Evolutionary conservation across 2,329 filamentous ascomycete genomes (phyloP).

Genomic region (Dothistroma septosporum): DNA sequence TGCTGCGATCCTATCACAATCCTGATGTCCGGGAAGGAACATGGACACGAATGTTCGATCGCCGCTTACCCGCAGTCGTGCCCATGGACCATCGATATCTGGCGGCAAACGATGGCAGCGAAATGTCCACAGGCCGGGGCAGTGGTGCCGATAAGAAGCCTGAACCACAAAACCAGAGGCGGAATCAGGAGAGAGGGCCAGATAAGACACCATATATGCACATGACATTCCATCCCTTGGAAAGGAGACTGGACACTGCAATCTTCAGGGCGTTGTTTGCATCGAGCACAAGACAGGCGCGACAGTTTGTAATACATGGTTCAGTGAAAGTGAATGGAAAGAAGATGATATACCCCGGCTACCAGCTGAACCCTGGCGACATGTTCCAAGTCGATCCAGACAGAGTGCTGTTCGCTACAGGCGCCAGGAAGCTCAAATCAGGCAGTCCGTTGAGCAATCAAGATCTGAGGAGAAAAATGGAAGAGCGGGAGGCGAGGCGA

Average conservation of each 20-base stretch:
- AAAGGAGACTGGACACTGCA: slow-evolving; percentile 88
- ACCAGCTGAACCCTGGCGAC: slow-evolving; percentile 92
- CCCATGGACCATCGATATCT: slow-evolving; percentile 80
- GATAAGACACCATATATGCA: slow-evolving; percentile 81
- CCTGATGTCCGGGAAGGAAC: slow-evolving; percentile 89
- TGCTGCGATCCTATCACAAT: slow-evolving; percentile 84
- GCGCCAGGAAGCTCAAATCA: slow-evolving; percentile 50
- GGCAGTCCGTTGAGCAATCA: slow-evolving; percentile 27
- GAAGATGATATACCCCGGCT: slow-evolving; percentile 91
- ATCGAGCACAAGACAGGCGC: slow-evolving; percentile 84
- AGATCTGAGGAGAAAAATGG: slow-evolving; percentile 15
- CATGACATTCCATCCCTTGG: slow-evolving; percentile 89
- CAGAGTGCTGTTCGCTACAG: slow-evolving; percentile 82
- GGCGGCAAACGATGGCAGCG: slow-evolving; percentile 74
- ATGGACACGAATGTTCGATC: slow-evolving; percentile 90
- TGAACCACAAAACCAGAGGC: slow-evolving; percentile 2
- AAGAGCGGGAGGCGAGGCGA: slow-evolving; percentile 23
- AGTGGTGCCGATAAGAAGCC: slow-evolving; percentile 55
- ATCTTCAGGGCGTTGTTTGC: slow-evolving; percentile 92
- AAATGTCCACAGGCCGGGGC: slow-evolving; percentile 78
- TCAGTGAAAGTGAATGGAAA: slow-evolving; percentile 94
- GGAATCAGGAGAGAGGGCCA: slow-evolving; percentile 12
- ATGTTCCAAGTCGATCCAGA: slow-evolving; percentile 96
- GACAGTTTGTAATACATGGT: slow-evolving; percentile 91
- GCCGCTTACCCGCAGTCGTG: slow-evolving; percentile 74